These are phyloP conservation scores for Nicotiana paniculata DNA, from an alignment of 257 asterid species.

Conservation along the genomic window DNA sequence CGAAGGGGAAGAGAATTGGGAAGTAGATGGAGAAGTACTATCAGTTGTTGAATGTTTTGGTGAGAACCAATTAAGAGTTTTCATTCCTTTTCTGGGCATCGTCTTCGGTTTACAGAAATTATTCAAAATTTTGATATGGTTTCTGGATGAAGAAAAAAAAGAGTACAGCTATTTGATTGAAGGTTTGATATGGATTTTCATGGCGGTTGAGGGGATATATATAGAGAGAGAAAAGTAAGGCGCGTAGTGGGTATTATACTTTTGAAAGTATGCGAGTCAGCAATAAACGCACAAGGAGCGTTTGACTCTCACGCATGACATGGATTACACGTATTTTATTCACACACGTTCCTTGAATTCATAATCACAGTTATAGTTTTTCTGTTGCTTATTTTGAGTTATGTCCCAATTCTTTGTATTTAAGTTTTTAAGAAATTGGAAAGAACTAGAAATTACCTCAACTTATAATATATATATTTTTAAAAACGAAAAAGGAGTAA, in stretches of 20 bases:
- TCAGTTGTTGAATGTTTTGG: slow-evolving; percentile 20
- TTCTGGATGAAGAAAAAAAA: not conserved
- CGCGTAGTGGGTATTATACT: not conserved
- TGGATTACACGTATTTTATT: not conserved
- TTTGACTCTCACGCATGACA: not conserved
- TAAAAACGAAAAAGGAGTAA: too few relatives aligned
- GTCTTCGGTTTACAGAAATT: not conserved
- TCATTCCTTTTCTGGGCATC: slow-evolving; percentile 74
- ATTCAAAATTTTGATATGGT: not conserved
- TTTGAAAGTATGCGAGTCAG: not conserved
- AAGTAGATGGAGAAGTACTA: not conserved
- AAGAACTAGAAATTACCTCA: not conserved
- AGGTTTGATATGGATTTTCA: not conserved
- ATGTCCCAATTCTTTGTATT: not conserved
- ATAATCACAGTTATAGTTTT: not conserved
- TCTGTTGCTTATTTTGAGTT: not conserved
- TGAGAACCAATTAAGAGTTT: slow-evolving; percentile 30
- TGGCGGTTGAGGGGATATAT: not conserved
- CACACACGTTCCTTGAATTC: too few relatives aligned
- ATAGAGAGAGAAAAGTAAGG: not conserved
- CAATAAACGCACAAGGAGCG: not conserved
- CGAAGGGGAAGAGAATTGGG: slow-evolving; percentile 27
- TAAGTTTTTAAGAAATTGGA: not conserved
- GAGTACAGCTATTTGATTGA: not conserved
- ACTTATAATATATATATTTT: not conserved